Percentiles rank a stretch among this genome's conserved stretches.
Conservation (phyloP, 208 protist species). For the Crithidia mellificae region DNA sequence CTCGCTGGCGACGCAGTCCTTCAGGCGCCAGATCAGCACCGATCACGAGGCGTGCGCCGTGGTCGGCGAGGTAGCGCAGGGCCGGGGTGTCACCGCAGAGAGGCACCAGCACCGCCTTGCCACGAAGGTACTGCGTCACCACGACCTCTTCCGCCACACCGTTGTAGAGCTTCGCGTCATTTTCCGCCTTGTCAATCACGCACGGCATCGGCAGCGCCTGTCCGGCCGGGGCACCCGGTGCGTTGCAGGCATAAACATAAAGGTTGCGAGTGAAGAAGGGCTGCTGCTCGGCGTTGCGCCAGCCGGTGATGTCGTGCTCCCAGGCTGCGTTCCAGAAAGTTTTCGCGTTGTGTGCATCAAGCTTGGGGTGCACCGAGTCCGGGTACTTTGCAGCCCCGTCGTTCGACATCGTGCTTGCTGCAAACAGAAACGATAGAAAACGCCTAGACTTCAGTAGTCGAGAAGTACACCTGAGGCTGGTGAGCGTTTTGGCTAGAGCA, state of each 20-base stretch:
- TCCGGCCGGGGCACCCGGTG: neutral
- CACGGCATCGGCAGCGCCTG: constrained; percentile 13
- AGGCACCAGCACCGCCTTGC: constrained; percentile 53
- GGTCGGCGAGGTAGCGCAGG: constrained; percentile 45
- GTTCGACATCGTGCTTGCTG: neutral
- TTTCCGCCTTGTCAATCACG: constrained; percentile 18
- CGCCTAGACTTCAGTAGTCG: neutral
- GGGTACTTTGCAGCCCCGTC: neutral
- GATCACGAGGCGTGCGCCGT: constrained; percentile 42
- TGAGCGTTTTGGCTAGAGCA: too few relatives aligned
- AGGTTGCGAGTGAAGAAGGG: constrained; percentile 53
- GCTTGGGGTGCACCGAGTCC: neutral
- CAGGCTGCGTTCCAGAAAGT: constrained; percentile 58
- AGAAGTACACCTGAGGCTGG: neutral
- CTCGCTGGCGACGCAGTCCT: constrained; percentile 36
- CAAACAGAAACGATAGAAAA: neutral
- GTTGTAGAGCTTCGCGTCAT: constrained; percentile 19
- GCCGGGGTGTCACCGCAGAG: constrained; percentile 60
- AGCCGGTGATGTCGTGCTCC: constrained; percentile 40
- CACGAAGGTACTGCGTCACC: constrained; percentile 37
- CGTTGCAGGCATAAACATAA: constrained; percentile 32
- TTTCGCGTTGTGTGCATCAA: constrained; percentile 27
- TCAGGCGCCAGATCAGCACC: constrained; percentile 41
- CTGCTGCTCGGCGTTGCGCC: constrained; percentile 36
- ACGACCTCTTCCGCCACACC: constrained; percentile 34